Percentiles rank a stretch among this genome's conserved stretches.
phyloP scores from a whole-genome alignment of 768 basidiomycete species.

The Psilocybe cubensis region DNA sequence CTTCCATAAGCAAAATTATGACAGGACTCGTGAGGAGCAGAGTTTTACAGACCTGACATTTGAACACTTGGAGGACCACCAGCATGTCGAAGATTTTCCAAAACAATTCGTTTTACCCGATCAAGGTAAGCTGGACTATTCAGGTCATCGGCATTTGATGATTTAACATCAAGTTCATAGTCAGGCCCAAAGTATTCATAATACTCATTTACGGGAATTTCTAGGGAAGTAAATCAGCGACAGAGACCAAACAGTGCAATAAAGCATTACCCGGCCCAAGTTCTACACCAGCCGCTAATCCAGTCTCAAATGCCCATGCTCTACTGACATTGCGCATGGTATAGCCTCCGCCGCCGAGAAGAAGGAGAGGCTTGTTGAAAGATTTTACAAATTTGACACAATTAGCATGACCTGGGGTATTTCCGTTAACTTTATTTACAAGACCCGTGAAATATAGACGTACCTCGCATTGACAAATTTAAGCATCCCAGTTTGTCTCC shows the following conservation, averaged over 20 bases:
- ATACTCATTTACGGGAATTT: conserved; percentile 98
- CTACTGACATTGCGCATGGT: conserved; percentile 98
- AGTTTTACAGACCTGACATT: conserved; percentile 64
- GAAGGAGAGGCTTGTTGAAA: conserved; percentile 90
- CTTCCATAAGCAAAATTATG: neutral
- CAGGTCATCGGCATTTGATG: conserved; percentile 94
- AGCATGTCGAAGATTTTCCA: conserved; percentile 86
- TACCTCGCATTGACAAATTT: conserved; percentile 95
- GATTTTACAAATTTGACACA: conserved; percentile 98
- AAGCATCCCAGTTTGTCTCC: conserved; percentile 96
- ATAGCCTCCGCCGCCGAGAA: conserved; percentile 97
- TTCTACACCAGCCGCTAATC: conserved; percentile 96
- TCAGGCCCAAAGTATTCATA: conserved; percentile 99
- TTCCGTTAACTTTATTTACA: neutral
- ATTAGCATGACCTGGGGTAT: conserved; percentile 82
- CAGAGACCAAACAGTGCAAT: neutral
- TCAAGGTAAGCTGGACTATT: conserved; percentile 93
- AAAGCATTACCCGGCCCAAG: conserved; percentile 71
- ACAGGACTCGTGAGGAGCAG: neutral
- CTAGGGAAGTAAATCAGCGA: conserved; percentile 39
- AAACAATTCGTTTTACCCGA: conserved; percentile 88
- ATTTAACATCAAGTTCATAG: conserved; percentile 92
- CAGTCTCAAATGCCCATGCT: conserved; percentile 98
- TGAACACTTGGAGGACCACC: conserved; percentile 93
- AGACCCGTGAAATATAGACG: neutral